Base-by-base conservation (phyloP, 306 rosid species). In the Pterocarpus macrocarpus region DNA sequence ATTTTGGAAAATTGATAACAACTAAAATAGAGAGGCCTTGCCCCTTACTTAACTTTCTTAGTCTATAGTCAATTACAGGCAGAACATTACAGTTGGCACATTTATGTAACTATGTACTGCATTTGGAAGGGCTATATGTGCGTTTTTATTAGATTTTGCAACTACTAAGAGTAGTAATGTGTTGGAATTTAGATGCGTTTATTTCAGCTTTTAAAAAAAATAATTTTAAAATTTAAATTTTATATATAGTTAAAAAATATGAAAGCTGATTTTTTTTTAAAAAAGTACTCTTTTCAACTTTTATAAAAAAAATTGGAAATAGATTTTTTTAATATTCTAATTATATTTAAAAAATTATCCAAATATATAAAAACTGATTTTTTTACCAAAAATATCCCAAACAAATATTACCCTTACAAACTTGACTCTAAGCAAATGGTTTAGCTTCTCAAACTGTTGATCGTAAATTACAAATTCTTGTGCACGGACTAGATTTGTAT, bases 121-220 rank as follows among this genome's bases (percentile, higher is more conserved):
- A 45, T 14, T 32, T 75, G 13, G 53, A 64, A 64, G 28, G 63
- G 17, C 34, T 64, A 53, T 3, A 28, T 15, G 13, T 7, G n/a
- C n/a, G n/a, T n/a, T n/a, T 16, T 79, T 59, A 33, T 64, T 44
- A 58, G 30, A 64, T 44, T 69, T 16, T 58, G 52, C 82, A 43
- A 16, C 70, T 69, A 78, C 44, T 43, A 71, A 16, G 1, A 15
- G 5, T 6, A 39, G 13, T 43, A 10, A 13, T 76, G 53, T 47
- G 16, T 62, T 22, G 28, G 28, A 22, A 22, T 22, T 22, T 22
- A 22, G 28, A 1, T 22, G 28, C 28, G 28, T 22, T 22, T 22
- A 22, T 22, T 22, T 22, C 1, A 22, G 28, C 28, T 22, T 22
- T 22, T 22, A 22, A 22, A 22, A 22, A 22, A 22, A 22, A 22